Base-by-base conservation (phyloP, 352 stramenopile species). In the Globisporangium spiculum region DNA sequence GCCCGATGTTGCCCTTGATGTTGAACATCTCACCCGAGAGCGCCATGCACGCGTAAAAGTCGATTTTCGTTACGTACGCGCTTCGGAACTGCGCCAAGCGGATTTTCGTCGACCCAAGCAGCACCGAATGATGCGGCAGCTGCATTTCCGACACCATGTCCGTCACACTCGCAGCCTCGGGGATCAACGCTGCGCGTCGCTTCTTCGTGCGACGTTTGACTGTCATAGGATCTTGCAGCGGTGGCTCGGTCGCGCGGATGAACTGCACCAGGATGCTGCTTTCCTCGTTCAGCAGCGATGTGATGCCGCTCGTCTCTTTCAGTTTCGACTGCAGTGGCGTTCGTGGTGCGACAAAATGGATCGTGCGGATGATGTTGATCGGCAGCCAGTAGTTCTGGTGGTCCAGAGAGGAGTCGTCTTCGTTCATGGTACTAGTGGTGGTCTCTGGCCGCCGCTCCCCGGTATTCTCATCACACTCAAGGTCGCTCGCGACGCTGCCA, bases 31-130 rank as follows among this genome's bases (percentile, higher is more conserved):
- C 87, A 7, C 85, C 85, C 0, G 76, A 83, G 32, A 93, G 80
- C 12, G 84, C 82, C 85, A 95, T 92, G 57, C 85, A 93, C 0
- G 87, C 86, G 60, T 93, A 93, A 52, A 93, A 91, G 68, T 95
- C 87, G 27, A 91, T 84, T 66, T 93, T 95, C 5, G 87, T 93
- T 30, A 93, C 84, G 57, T 90, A 93, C n/a, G 85, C 83, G 30
- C 83, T 92, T 62, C 83, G 85, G 50, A 95, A 95, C 55, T 92
- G 85, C 7, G 84, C 83, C 75, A 95, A 83, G 3, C 84, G 85
- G 38, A 95, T 85, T 57, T 86, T 90, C 0, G 87, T 93, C 1
- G 82, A 87, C 0, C 87, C 87, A 0, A 95, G 66, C 10, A 91
- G 60, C 30, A 93, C 55, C 1, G 76, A 81, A 46, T 91, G 82